Evolutionary conservation across 179 eudicot species (phyloP), one percentile per base, ranked within the genome.

Genomic region (Silene noctiflora): DNA sequence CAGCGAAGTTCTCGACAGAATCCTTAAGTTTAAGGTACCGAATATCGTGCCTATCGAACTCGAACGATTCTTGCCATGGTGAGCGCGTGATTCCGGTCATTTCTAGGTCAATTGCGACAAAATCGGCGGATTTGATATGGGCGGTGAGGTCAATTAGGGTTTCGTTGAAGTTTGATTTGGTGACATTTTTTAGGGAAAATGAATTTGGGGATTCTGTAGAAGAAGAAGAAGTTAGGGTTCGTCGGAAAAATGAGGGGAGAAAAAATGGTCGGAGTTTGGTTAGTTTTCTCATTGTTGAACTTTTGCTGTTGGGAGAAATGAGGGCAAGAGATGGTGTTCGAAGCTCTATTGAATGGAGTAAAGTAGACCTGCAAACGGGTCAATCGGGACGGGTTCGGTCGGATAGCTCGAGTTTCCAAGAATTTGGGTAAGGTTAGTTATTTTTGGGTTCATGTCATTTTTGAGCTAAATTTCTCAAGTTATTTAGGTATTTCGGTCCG

Each of bases 51-150:
- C 95, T 84, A 70, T 95, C 99, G 63, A 85, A 86, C 60, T 93
- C 98, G 65, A 89, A 88, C 0, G 90, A 83, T 82, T 91, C 98
- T n/a, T 96, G 85, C 97, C 99, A 95, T 9, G 99, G 98, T 0
- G 98, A 88, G 66, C 91, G 88, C 17, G 95, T 87, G 35, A 93
- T 76, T 19, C 97, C 97, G 31, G 97, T 91, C 98, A 93, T 93
- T 66, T 93, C 93, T 14, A 91, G 84, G 83, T 93, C 98, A 22
- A 91, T 59, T 11, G 95, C 78, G 72, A 93, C 86, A 74, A 93
- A 93, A 66, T 91, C 93, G 13, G 97, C 90, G 46, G 87, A 85
- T 11, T 81, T 78, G 67, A 93, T 87, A 76, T 86, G 93, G 68
- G 75, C 66, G 3, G 85, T 79, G 70, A 93, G 95, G 75, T 85